Conservation (phyloP, 169 alveolate species). For the Plasmodium sp. region DNA sequence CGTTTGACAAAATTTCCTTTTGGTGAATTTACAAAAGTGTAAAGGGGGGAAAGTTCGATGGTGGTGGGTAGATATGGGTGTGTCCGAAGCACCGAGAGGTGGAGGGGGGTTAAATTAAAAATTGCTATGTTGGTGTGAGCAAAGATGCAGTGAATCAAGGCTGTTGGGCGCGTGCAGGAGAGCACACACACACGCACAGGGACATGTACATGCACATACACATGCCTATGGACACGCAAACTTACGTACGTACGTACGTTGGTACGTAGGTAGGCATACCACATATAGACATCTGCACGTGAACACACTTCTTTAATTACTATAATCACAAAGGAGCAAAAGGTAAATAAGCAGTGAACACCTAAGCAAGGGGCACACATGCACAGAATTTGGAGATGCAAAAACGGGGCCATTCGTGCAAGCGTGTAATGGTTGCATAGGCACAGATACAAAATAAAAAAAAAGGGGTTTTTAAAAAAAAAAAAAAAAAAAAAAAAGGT, state of each 20-base stretch:
- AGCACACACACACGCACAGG: not conserved
- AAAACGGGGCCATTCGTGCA: not conserved
- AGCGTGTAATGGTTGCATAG: not conserved
- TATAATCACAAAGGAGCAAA: not conserved
- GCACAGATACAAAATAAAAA: not conserved
- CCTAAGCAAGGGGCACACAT: not conserved
- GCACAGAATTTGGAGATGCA: not conserved
- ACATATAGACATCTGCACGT: not conserved
- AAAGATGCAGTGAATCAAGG: not conserved
- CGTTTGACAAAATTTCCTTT: not conserved
- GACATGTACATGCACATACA: not conserved
- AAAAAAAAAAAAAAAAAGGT: not conserved
- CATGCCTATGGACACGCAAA: not conserved
- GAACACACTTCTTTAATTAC: constrained; percentile 4
- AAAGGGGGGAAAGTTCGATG: not conserved
- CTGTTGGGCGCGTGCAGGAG: not conserved
- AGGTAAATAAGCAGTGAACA: not conserved
- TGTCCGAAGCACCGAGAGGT: not conserved
- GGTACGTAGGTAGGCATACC: not conserved
- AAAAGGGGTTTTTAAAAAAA: not conserved
- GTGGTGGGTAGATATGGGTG: not conserved
- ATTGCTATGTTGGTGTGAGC: not conserved
- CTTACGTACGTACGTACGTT: too few species aligned
- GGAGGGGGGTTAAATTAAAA: not conserved
- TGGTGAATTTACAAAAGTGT: not conserved